Evolutionary conservation across 1,284 basidiomycete species (phyloP).

Genomic region (Cyathus olla): DNA sequence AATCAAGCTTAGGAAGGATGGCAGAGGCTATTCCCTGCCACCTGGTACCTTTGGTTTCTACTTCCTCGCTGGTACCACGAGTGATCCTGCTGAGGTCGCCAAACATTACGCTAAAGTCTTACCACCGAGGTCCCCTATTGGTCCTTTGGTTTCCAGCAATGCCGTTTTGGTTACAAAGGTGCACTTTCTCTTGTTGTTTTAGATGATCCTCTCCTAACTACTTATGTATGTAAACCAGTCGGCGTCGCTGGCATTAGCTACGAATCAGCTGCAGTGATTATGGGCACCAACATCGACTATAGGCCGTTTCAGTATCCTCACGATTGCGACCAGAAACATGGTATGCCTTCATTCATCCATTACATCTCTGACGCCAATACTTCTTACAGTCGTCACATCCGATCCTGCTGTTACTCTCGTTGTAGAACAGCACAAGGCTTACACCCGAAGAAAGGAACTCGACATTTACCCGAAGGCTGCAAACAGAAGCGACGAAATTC

Average conservation of each 20-base stretch:
- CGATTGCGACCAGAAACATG: constrained; percentile 69
- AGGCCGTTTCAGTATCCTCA: constrained; percentile 76
- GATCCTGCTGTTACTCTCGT: constrained; percentile 76
- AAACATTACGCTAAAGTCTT: constrained; percentile 75
- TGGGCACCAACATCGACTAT: constrained; percentile 87
- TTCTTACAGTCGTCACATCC: constrained; percentile 71
- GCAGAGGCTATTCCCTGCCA: no score
- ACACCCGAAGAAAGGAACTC: constrained; percentile 62
- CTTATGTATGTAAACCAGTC: constrained; percentile 57
- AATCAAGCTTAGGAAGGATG: no score
- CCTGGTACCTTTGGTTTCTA: no score
- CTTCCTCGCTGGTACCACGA: constrained; percentile 53
- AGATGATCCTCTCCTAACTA: constrained; percentile 29
- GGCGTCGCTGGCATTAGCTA: constrained; percentile 71
- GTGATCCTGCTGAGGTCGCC: constrained; percentile 68
- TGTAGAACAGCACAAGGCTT: constrained; percentile 64
- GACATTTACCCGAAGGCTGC: constrained; percentile 74
- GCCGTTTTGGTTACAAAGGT: constrained; percentile 75
- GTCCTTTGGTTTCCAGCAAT: constrained; percentile 79
- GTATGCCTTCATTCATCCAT: constrained; percentile 45
- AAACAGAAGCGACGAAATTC: constrained; percentile 70
- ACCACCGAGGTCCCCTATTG: constrained; percentile 78
- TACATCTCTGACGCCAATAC: no score
- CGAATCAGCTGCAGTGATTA: constrained; percentile 70
- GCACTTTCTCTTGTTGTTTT: not conserved